phyloP scores from a whole-genome alignment of 2,329 filamentous ascomycete genomes.

The Trichoderma brevicompactum region DNA sequence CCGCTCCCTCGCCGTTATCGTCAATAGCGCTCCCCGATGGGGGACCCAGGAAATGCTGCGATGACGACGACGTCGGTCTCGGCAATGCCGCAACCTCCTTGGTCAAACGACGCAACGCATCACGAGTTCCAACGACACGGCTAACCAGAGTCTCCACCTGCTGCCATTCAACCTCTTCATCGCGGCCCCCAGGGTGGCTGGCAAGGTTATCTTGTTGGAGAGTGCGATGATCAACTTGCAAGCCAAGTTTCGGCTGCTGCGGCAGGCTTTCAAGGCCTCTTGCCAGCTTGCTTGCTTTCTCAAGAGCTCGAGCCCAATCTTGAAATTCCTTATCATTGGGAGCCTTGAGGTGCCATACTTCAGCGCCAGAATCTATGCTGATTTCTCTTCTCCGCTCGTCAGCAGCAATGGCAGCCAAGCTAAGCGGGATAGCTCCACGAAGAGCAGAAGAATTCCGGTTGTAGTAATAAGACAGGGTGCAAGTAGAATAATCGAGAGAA shows the following conservation, averaged over 20 bases:
- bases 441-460: slow-evolving; percentile 91
- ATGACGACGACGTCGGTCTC: slow-evolving; percentile 36
- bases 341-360: slow-evolving; percentile 93
- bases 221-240: slow-evolving; percentile 38
- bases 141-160: slow-evolving; percentile 85
- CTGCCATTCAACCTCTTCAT: slow-evolving; percentile 84
- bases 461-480: slow-evolving; percentile 94
- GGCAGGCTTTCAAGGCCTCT: slow-evolving; percentile 53
- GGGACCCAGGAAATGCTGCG: slow-evolving; percentile 47
- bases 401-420: slow-evolving; percentile 85
- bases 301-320: slow-evolving; percentile 84
- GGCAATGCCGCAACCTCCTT: slow-evolving; percentile 73
- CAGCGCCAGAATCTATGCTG: slow-evolving; percentile 93
- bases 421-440: slow-evolving; percentile 88
- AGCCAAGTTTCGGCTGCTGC: slow-evolving; percentile 36
- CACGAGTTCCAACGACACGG: slow-evolving; percentile 82
- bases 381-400: slow-evolving; percentile 90
- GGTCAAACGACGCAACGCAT: slow-evolving; percentile 83
- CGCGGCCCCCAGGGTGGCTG: slow-evolving; percentile 40
- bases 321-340: slow-evolving; percentile 82
- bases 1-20: slow-evolving; percentile 50
- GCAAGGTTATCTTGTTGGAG: slow-evolving; percentile 8
- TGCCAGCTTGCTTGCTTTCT: slow-evolving; percentile 74
- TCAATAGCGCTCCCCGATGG: slow-evolving; percentile 49
- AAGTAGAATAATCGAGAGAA: slow-evolving; percentile 91